Conservation (phyloP, 2,329 filamentous ascomycete species). For the Talaromyces sp. region DNA sequence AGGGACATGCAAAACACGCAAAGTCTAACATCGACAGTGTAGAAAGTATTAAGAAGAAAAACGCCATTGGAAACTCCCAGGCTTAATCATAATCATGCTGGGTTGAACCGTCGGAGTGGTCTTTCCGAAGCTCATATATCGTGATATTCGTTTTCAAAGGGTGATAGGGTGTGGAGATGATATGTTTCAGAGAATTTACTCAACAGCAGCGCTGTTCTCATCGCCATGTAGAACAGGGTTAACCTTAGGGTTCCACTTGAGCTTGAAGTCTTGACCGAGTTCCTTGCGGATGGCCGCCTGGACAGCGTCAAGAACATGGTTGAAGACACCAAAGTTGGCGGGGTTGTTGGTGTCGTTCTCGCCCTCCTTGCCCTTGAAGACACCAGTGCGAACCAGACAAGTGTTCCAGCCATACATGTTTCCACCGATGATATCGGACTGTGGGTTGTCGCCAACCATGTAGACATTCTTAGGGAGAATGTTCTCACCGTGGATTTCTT, state of each 20-base stretch:
- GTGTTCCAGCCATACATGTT: constrained; percentile 86
- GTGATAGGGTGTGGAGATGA: constrained; percentile 5
- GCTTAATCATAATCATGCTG: not conserved
- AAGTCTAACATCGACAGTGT: not conserved
- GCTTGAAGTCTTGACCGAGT: constrained; percentile 73
- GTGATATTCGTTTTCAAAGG: constrained; percentile 16
- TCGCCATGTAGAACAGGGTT: constrained; percentile 65
- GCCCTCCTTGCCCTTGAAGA: constrained; percentile 67
- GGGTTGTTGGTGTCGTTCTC: constrained; percentile 77
- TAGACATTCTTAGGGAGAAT: constrained; percentile 69
- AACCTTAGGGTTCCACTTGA: constrained; percentile 70
- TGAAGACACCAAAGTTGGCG: constrained; percentile 75
- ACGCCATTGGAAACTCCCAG: not conserved
- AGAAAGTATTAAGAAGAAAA: not conserved
- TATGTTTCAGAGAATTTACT: constrained; percentile 43
- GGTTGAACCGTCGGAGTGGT: not conserved
- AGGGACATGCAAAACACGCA: not conserved
- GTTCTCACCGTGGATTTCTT: constrained; percentile 73
- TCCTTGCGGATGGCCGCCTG: constrained; percentile 68
- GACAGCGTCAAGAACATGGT: constrained; percentile 72
- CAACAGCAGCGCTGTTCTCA: constrained; percentile 57
- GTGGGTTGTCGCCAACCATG: constrained; percentile 77
- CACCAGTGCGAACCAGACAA: constrained; percentile 74
- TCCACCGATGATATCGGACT: constrained; percentile 72
- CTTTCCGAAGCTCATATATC: constrained; percentile 4